These are phyloP conservation scores for Torrubiella hemipterigena DNA, from an alignment of 2,329 filamentous ascomycete species.

Conservation along the genomic window DNA sequence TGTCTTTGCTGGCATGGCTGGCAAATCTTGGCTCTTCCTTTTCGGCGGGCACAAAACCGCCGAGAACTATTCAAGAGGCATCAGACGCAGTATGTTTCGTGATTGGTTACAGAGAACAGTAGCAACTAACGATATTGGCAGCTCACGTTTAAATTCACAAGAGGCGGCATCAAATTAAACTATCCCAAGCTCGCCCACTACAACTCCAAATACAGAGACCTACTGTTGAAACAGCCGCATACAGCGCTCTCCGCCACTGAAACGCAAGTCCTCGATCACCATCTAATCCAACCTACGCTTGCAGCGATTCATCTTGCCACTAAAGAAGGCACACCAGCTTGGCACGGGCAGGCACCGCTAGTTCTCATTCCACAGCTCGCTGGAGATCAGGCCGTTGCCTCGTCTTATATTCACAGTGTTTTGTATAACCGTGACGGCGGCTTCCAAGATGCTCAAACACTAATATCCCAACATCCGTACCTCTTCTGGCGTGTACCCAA, in stretches of 20 bases:
- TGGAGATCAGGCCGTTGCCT: slow-evolving; percentile 3
- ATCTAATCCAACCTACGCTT: slow-evolving; percentile 12
- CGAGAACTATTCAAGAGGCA: slow-evolving; percentile 51
- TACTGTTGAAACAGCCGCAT: slow-evolving; percentile 16
- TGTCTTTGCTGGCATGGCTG: slow-evolving; percentile 63
- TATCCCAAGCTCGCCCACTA: slow-evolving; percentile 71
- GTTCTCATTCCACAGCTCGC: slow-evolving; percentile 14
- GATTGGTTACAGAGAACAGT: neutral
- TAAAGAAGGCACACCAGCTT: neutral
- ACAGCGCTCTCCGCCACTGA: slow-evolving; percentile 12
- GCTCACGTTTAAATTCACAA: slow-evolving; percentile 82
- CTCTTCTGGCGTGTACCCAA: slow-evolving; percentile 24
- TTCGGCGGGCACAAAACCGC: slow-evolving; percentile 13
- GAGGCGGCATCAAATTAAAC: slow-evolving; percentile 76
- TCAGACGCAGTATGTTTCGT: slow-evolving; percentile 45
- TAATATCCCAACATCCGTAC: slow-evolving; percentile 20
- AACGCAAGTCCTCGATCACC: slow-evolving; percentile 11
- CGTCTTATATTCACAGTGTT: slow-evolving; percentile 12
- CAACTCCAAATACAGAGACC: slow-evolving; percentile 51
- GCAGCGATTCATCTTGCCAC: slow-evolving; percentile 13
- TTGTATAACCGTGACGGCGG: slow-evolving; percentile 13
- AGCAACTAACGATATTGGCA: slow-evolving; percentile 22
- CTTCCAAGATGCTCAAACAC: slow-evolving; percentile 9
- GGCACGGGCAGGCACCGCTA: slow-evolving; percentile 7
- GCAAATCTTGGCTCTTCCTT: slow-evolving; percentile 47